Evolutionary conservation across 1,139 yeast genomes (phyloP), one percentile per base, ranked within the genome.

Genomic region (Blastobotrys niveus): DNA sequence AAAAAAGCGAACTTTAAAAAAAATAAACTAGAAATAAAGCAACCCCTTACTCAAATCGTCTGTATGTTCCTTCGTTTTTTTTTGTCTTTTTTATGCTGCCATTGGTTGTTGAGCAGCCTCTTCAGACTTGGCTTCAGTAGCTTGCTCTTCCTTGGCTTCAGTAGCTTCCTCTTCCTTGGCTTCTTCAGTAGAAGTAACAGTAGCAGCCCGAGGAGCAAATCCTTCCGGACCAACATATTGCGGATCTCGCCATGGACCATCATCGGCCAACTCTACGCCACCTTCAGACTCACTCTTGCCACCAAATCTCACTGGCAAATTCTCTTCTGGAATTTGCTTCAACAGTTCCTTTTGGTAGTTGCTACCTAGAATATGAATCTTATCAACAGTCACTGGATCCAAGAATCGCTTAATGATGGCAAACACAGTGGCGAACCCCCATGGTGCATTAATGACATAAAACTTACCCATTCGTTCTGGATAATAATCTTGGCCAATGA

Each of bases 401-500:
- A 91, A 76, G 69, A 91, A 89, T 49, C 94, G 91, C 71, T 87
- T 88, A 71, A 91, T 86, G 50, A 89, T 64, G 63, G 79, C 79
- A 74, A 91, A 91, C 31, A 95, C 97, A 39, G 96, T 82, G 32
- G 95, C 80, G 69, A 91, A 91, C 4, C 98, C 98, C 65, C 88
- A 91, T 51, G 98, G 98, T 2, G 98, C 95, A 64, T 91, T 91
- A 68, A 91, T 86, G 60, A 89, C 72, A 70, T 87, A 91, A 64
- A 91, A 91, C 68, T 87, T 88, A 60, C 98, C 97, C 97, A 91
- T 89, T 69, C 98, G 83, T 73, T 91, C 98, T n/a, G 98, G 98
- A 66, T 91, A 91, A 68, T 84, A 91, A 72, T 91, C 87, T 71
- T 91, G 98, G 52, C 97, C 96, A 61, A 91, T 87, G 58, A 76